Conservation (phyloP, 2,329 filamentous ascomycete species). For the Neofusicoccum sp. region DNA sequence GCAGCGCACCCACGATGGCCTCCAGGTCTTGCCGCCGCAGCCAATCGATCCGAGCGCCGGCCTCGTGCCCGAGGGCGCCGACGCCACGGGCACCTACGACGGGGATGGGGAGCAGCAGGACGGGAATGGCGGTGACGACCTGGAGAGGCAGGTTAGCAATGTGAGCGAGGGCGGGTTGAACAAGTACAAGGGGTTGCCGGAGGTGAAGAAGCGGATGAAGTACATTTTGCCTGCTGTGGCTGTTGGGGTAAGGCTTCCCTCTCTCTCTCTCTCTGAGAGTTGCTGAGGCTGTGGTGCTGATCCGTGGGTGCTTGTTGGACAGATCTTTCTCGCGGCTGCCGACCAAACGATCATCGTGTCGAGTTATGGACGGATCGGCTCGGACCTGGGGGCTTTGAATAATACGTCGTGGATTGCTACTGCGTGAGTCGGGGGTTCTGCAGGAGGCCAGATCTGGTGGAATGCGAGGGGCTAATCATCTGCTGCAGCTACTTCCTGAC, state of each 20-base stretch:
- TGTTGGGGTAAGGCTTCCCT: slow-evolving; percentile 54
- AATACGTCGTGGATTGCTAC: slow-evolving; percentile 74
- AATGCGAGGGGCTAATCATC: neutral
- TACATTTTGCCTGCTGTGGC: slow-evolving; percentile 62
- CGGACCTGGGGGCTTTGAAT: slow-evolving; percentile 70
- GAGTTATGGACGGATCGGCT: slow-evolving; percentile 76
- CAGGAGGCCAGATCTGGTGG: neutral
- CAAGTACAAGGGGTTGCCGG: slow-evolving; percentile 47
- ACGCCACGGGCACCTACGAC: slow-evolving; percentile 24
- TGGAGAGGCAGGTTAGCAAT: slow-evolving; percentile 37
- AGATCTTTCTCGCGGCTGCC: slow-evolving; percentile 70
- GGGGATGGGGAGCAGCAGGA: neutral
- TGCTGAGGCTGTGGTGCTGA: neutral
- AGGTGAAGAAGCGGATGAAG: slow-evolving; percentile 51
- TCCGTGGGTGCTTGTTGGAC: neutral
- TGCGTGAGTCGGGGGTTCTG: slow-evolving; percentile 34
- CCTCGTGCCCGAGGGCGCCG: slow-evolving; percentile 27
- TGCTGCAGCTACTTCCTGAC: slow-evolving; percentile 65
- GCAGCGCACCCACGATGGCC: slow-evolving; percentile 9
- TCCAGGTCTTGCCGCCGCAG: slow-evolving; percentile 17
- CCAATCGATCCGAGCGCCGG: slow-evolving; percentile 28
- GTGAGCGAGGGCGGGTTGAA: slow-evolving; percentile 23
- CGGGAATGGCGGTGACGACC: slow-evolving; percentile 28
- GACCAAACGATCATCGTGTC: slow-evolving; percentile 77
- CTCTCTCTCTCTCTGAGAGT: neutral